phyloP scores from a whole-genome alignment of 2,329 filamentous ascomycete genomes.

The Aureobasidium vineae region DNA sequence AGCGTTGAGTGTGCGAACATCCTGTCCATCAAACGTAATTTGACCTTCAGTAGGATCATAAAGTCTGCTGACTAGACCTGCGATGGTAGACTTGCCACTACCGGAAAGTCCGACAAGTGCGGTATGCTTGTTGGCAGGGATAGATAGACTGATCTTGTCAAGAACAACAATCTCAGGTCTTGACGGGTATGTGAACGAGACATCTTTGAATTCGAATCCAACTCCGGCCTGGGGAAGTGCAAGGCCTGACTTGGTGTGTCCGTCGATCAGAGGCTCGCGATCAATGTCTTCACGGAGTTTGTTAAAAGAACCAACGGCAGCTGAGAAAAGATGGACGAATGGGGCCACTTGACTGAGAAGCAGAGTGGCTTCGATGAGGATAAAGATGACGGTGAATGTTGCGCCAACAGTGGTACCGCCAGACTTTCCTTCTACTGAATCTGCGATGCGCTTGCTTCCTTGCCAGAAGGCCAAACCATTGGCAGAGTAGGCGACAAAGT shows the following conservation, averaged over 20 bases:
- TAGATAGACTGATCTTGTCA: conserved; percentile 40
- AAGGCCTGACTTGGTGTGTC: conserved; percentile 36
- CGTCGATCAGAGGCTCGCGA: conserved; percentile 43
- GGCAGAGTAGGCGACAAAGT: conserved; percentile 66
- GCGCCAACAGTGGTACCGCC: conserved; percentile 44
- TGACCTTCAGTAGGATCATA: conserved; percentile 42
- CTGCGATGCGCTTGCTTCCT: conserved; percentile 57
- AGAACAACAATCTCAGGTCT: conserved; percentile 43
- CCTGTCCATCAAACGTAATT: conserved; percentile 42
- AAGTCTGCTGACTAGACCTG: conserved; percentile 38
- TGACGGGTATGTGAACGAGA: conserved; percentile 46
- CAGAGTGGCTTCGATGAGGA: conserved; percentile 54
- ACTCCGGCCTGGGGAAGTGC: conserved; percentile 31
- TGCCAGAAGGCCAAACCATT: conserved; percentile 69
- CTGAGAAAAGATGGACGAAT: conserved; percentile 52
- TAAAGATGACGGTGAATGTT: conserved; percentile 57
- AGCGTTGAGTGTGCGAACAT: conserved; percentile 42
- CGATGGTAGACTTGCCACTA: conserved; percentile 46
- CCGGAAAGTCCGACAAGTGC: conserved; percentile 47
- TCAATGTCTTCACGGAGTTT: conserved; percentile 61
- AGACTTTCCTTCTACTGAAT: conserved; percentile 39
- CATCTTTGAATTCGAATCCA: conserved; percentile 40
- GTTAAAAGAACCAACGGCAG: conserved; percentile 54
- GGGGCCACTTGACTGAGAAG: conserved; percentile 49
- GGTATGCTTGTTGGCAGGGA: conserved; percentile 43